Base-by-base conservation (phyloP, 768 basidiomycete genomes). In the Leucocoprinus birnbaumii region DNA sequence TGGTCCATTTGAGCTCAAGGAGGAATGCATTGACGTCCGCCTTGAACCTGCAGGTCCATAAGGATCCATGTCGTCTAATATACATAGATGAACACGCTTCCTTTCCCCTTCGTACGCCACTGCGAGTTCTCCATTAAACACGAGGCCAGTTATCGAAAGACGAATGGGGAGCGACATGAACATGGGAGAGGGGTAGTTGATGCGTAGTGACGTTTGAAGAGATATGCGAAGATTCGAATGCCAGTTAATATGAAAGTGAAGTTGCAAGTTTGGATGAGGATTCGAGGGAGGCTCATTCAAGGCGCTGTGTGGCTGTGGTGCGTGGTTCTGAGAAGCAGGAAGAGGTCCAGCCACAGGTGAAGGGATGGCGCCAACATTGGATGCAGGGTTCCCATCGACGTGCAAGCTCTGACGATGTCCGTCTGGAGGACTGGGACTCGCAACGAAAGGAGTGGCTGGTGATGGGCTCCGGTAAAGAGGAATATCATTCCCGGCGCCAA, bases 121-220 rank as follows among this genome's bases (percentile, higher is more conserved):
- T 8, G 91, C 89, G 43, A 98, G 73, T 63, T 96, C 91, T 55
- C 91, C 92, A 11, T 80, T 80, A 68, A 98, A 91, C 13, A 94
- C 76, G 55, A 98, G 77, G 0, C 92, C 91, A 0, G 89, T 95
- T 24, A 98, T 83, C n/a, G 87, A 89, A 52, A 98, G 85, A 64
- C 91, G 89, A 68, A 99, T 91, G 6, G 97, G 97, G 22, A 99
- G 80, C 13, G 91, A 87, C 95, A 99, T 98, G 78, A 99, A 98
- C 67, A 89, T 83, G 0, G 89, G 87, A 0, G 94, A 94, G 4
- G 97, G 97, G 68, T 98, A 98, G 71, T 99, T 97, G 71, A 99
- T 94, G 58, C 94, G 82, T 24, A 98, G 80, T 8, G 93, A 95
- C 0, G 97, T 98, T 26, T 91, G 86, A 53, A 99, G 79, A 7